Evolutionary conservation across 1,139 yeast species (phyloP).

Genomic region (Kodamaea sp.): DNA sequence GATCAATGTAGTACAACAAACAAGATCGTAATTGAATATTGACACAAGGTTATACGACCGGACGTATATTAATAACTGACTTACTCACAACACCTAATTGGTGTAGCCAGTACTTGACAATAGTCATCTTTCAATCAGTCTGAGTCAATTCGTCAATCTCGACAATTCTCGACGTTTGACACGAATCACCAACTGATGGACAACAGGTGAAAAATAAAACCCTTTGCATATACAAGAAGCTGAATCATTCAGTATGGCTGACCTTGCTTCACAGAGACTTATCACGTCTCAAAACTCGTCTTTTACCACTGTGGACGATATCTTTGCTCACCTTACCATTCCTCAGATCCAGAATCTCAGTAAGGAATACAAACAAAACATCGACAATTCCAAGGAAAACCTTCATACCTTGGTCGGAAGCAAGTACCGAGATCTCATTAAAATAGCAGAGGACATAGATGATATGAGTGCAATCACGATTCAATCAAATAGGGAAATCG

Average conservation of each 20-base stretch:
- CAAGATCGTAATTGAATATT: too few relatives aligned
- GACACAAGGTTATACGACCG: too few relatives aligned
- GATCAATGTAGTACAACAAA: too few relatives aligned
- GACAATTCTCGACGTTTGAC: too few relatives aligned
- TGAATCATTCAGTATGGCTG: constrained; percentile 7
- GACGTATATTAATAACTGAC: too few relatives aligned
- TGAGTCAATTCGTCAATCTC: too few relatives aligned
- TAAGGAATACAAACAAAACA: constrained; percentile 28
- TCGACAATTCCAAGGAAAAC: constrained; percentile 30
- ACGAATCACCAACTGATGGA: too few relatives aligned
- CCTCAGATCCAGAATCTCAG: constrained; percentile 37
- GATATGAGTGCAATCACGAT: constrained; percentile 48
- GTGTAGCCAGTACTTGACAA: too few relatives aligned
- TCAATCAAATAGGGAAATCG: constrained; percentile 27
- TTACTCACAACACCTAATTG: too few relatives aligned
- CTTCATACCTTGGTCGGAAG: constrained; percentile 61
- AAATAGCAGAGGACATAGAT: constrained; percentile 68
- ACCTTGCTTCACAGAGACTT: constrained; percentile 6
- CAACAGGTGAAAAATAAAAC: too few relatives aligned
- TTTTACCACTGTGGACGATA: constrained; percentile 32
- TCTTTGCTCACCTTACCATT: constrained; percentile 35
- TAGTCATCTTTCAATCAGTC: too few relatives aligned
- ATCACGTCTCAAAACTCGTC: constrained; percentile 8
- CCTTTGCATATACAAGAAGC: too few relatives aligned
- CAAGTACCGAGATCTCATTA: constrained; percentile 65